Evolutionary conservation across 345 rosid species (phyloP), one percentile per base, ranked within the genome.

Genomic region (Populus pruinosa): DNA sequence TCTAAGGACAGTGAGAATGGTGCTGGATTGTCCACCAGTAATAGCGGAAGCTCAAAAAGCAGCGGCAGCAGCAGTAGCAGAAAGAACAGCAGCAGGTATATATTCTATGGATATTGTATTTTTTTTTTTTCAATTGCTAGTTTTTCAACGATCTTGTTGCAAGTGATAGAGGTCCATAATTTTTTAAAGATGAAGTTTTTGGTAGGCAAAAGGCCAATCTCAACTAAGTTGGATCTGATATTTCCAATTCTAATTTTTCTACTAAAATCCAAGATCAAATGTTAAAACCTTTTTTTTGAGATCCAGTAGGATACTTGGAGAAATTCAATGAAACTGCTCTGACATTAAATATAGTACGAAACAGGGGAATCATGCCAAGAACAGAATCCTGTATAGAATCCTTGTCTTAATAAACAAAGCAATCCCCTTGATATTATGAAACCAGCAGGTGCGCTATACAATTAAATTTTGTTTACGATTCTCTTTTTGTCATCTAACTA

Each of bases 21-120:
- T 64, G 80, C 85, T 72, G 63, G 11, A 59, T 23, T 59, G 63
- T 86, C 79, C 6, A 87, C 85, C 53, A 64, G 77, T 16, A 82
- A 79, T 38, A 76, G 83, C 23, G 79, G 85, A 31, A 88, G 93
- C 77, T 73, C 81, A 8, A 77, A 81, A 50, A 77, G 84, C 72
- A 76, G 77, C 29, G 76, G 82, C 47, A 85, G 88, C 74, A 87
- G 90, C 85, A 89, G 82, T 65, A 83, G 88, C 79, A 85, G 83
- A 59, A 84, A 87, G 41, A 83, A 71, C 76, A 86, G 87, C 82
- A 86, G 76, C 81, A 90, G 86, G 85, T 75, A 27, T 87, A 78
- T 71, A 75, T 31, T 70, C 4, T 27, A 47, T 2, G 7, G 12
- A 56, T 62, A 65, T 20, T 6, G n/a, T 35, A 18, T n/a, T 50